Base-by-base conservation (phyloP, 306 rosid genomes). In the Heteromeles arbutifolia region DNA sequence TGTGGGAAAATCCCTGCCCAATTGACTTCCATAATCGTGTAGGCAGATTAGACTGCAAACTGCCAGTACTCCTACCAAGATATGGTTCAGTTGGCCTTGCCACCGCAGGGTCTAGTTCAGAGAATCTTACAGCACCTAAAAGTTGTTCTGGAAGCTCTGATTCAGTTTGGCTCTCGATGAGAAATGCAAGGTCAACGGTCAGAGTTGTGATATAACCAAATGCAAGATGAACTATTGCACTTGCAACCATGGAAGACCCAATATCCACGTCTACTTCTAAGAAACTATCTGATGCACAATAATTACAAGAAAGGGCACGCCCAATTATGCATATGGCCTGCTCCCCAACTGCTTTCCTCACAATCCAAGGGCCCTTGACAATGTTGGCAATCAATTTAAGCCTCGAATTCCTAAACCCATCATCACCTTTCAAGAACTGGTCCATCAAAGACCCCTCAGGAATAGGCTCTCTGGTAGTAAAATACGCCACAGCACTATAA, bases 241-340 rank as follows among this genome's bases (percentile, higher is more conserved):
- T 82, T 43, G 98, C 98, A 74, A 91, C 89, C 90, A 91, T 90
- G 81, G 93, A 91, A 54, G 97, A 90, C 19, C 97, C 98, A 72
- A 94, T 86, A 80, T 94, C 98, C 71, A 94, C 84, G 73, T 94
- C 98, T 45, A 94, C 93, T 85, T 94, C 98, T 21, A 94, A n/a
- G 77, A 87, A 92, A 85, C 84, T 86, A 28, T 87, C 87, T 39
- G 82, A 78, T 69, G 80, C 67, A 37, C 84, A 43, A 69, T 83
- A 91, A 67, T 82, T 88, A 79, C 96, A 94, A 19, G 90, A 43
- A 74, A 94, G 90, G 58, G 91, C 78, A 31, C 81, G 93, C 76
- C 98, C 93, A n/a, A 93, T 88, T 69, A 91, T 65, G 80, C 97
- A 93, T 57, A 94, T 90, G 13, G 96, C 97, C 82, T 90, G 98